Base-by-base conservation (phyloP, 192 early-diverging fungal species). In the Neocallimastix lanati region DNA sequence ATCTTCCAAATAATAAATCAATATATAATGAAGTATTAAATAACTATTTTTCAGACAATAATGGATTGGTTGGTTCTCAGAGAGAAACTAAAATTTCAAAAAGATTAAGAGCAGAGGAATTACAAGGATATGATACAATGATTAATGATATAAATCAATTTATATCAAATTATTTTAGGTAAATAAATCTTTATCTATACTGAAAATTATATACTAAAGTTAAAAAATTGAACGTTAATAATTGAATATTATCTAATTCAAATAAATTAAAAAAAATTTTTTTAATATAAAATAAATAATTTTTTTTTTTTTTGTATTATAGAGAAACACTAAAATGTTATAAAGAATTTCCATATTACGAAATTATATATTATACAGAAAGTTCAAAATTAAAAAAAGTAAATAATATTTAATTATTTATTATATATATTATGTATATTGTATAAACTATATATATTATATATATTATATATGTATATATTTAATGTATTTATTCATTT, bases 311-410 rank as follows among this genome's bases (percentile, higher is more conserved):
- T n/a, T n/a, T n/a, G n/a, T n/a, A n/a, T n/a, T 4, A 21, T 50
- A 50, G 40, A 2, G 40, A 50, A 21, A 78, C 81, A 16, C 82
- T 94, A 11, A 81, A 77, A 33, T 87, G 89, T 25, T 92, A 96
- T 82, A 89, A 85, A 25, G 82, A 76, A 12, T 82, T 89, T 25
- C 90, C 93, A 4, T 82, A 95, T 29, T 84, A 93, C 78, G 95
- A 98, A 82, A 76, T 95, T 12, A 87, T 93, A n/a, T 96, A 96
- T 82, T 94, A 93, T 81, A 84, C 86, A 2, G 88, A 92, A 80
- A 86, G 88, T 29, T 86, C 85, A n/a, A 86, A 93, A 13, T 88
- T 94, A 77, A 88, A 93, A 84, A 92, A 91, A 85, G 92, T 93
- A 84, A 33, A 33, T 33, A 33, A 6, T 33, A 33, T 6, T 6